A percentile compares a stretch with the other conserved stretches of the same genome.
phyloP scores from a whole-genome alignment of 2,329 filamentous ascomycete genomes.

The Penicillium olsonii region DNA sequence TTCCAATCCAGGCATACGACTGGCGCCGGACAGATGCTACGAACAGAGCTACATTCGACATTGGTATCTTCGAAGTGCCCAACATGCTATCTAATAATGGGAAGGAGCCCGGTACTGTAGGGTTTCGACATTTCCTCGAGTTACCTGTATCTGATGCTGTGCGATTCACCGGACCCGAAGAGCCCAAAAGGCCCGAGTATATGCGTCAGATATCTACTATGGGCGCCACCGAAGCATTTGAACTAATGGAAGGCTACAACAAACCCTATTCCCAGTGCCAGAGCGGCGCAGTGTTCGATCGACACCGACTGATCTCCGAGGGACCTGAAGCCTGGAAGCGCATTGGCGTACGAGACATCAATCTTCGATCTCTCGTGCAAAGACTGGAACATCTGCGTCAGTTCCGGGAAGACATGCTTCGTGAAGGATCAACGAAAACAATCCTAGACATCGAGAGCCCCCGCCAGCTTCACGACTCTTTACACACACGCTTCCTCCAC shows the following conservation, averaged over 20 bases:
- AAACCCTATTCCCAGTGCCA: slow-evolving; percentile 40
- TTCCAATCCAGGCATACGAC: slow-evolving; percentile 25
- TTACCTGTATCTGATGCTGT: slow-evolving; percentile 43
- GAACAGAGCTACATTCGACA: slow-evolving; percentile 44
- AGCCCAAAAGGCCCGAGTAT: slow-evolving; percentile 20
- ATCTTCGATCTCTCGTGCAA: slow-evolving; percentile 33
- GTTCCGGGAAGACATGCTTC: slow-evolving; percentile 38
- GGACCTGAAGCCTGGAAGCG: slow-evolving; percentile 44
- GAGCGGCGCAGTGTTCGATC: slow-evolving; percentile 37
- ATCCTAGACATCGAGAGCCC: slow-evolving; percentile 38
- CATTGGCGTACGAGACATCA: slow-evolving; percentile 44
- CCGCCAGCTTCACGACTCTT: slow-evolving; percentile 33
- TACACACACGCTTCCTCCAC: slow-evolving; percentile 43
- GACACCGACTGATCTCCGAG: slow-evolving; percentile 38
- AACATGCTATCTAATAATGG: slow-evolving; percentile 52
- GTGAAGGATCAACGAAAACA: slow-evolving; percentile 31
- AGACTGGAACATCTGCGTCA: slow-evolving; percentile 37
- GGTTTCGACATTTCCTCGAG: slow-evolving; percentile 51
- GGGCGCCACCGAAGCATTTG: slow-evolving; percentile 34
- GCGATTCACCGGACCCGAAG: slow-evolving; percentile 25
- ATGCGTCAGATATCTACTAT: slow-evolving; percentile 27
- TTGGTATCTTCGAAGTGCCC: slow-evolving; percentile 50
- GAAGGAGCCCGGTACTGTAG: slow-evolving; percentile 48
- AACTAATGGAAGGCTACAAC: slow-evolving; percentile 36
- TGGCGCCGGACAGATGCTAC: slow-evolving; percentile 27